Percentiles rank a stretch among this genome's conserved stretches.
These are phyloP conservation scores for Phytophthora uliginosa DNA, from an alignment of 352 stramenopile species.

Conservation along the genomic window DNA sequence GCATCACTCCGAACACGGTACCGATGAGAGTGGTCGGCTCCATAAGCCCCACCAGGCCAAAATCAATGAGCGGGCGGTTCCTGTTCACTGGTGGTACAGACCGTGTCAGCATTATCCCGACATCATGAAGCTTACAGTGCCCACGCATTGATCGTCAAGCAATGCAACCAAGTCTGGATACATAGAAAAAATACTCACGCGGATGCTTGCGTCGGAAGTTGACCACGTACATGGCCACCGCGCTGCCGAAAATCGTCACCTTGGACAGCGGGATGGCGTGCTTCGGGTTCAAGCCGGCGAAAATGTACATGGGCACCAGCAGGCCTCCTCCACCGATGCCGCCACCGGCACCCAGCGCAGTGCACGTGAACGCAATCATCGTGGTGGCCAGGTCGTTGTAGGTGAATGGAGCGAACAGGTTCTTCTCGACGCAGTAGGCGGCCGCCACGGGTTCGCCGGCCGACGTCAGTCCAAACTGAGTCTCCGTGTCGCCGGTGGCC, in stretches of 20 bases:
- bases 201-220: slow-evolving; percentile 95
- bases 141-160: too few species aligned
- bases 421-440: slow-evolving; percentile 83
- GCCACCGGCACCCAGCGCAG: slow-evolving; percentile 90
- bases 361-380: slow-evolving; percentile 74
- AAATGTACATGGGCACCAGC: slow-evolving; percentile 97
- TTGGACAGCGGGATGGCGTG: slow-evolving; percentile 98
- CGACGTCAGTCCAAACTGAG: slow-evolving; percentile 40
- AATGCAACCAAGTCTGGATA: too few species aligned
- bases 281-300: slow-evolving; percentile 93
- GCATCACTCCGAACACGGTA: slow-evolving; percentile 79
- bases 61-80: slow-evolving; percentile 96
- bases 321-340: slow-evolving; percentile 95
- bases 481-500: slow-evolving; percentile 38
- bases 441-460: slow-evolving; percentile 39
- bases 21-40: slow-evolving; percentile 92
- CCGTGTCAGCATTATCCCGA: background rate
- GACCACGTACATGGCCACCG: slow-evolving; percentile 94
- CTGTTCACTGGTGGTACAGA: slow-evolving; percentile 49
- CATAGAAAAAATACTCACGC: too few species aligned
- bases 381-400: slow-evolving; percentile 70
- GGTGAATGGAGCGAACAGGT: slow-evolving; percentile 79
- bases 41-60: slow-evolving; percentile 98
- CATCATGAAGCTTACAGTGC: background rate
- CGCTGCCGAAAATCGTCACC: slow-evolving; percentile 97